Percentiles rank a stretch among this genome's conserved stretches.
Evolutionary conservation across 2,329 filamentous ascomycete species (phyloP).

Genomic region (Hypoxylon sp.): DNA sequence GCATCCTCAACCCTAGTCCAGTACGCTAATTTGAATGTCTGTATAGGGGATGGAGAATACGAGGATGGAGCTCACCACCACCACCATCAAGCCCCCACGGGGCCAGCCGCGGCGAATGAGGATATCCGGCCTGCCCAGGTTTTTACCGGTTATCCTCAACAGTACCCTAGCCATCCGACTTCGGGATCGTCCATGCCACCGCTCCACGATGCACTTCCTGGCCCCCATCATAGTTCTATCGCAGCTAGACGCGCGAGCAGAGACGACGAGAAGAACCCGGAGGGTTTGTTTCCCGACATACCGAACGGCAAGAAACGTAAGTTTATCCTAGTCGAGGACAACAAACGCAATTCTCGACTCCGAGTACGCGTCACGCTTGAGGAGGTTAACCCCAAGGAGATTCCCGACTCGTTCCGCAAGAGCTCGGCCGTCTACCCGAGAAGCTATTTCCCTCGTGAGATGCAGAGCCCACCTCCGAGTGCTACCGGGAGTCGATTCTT

Average conservation of each 20-base stretch:
- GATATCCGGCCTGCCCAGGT: slow-evolving; percentile 65
- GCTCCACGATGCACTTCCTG: slow-evolving; percentile 55
- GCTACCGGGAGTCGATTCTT: slow-evolving; percentile 82
- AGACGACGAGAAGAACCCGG: slow-evolving; percentile 67
- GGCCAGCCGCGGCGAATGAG: slow-evolving; percentile 59
- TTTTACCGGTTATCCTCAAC: slow-evolving; percentile 51
- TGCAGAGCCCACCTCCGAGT: slow-evolving; percentile 85
- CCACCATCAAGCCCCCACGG: slow-evolving; percentile 70
- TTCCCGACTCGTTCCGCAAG: slow-evolving; percentile 94
- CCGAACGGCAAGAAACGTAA: slow-evolving; percentile 93
- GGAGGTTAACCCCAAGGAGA: slow-evolving; percentile 92
- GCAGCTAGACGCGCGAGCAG: slow-evolving; percentile 48
- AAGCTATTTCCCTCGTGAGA: slow-evolving; percentile 92
- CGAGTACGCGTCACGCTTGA: slow-evolving; percentile 94
- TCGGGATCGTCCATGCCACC: slow-evolving; percentile 55
- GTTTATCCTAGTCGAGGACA: slow-evolving; percentile 95
- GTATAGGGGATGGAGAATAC: slow-evolving; percentile 71
- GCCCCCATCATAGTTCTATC: slow-evolving; percentile 52
- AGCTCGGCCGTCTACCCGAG: slow-evolving; percentile 90
- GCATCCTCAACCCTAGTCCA: slow-evolving; percentile 35
- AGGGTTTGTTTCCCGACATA: slow-evolving; percentile 85
- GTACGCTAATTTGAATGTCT: slow-evolving; percentile 50
- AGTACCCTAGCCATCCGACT: slow-evolving; percentile 54
- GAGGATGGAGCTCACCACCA: slow-evolving; percentile 74
- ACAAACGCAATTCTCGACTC: slow-evolving; percentile 81